Evolutionary conservation across 1,284 basidiomycete species (phyloP), one percentile per base, ranked within the genome.

Genomic region (Microbotryomycetes sp.): DNA sequence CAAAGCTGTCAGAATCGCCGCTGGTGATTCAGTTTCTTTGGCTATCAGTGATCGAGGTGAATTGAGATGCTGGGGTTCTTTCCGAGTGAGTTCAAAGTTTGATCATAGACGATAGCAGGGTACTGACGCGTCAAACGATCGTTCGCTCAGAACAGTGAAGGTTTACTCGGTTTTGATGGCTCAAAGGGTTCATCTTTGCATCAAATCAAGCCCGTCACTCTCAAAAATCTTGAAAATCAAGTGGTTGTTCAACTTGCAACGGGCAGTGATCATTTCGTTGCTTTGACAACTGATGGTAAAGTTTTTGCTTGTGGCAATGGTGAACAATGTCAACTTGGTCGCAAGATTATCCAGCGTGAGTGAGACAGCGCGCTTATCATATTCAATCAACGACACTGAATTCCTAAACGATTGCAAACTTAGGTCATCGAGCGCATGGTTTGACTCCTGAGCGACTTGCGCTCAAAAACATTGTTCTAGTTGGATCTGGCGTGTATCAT

Each of bases 11-110:
- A 69, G 76, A 12, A 55, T 58, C 6, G 70, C 71, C 0, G 77
- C 77, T 0, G 73, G 76, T 3, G 65, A 74, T 16, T 68, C 77
- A 22, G 68, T 80, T 31, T 66, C 66, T 2, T 58, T 71, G n/a
- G 74, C 77, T 25, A 74, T 80, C 60, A 64, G 62, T 3, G 70
- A 72, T 3, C 76, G 79, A 58, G 77, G 92, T 48, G 84, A 89
- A 64, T 77, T 96, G 26, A 80, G 87, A 56, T 88, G 88, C 15
- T 97, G 92, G 92, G 92, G 92, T 42, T 87, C 86, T 58, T 97
- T 96, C 80, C 82, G 90, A 50, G 92, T 92, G 75, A 72, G 88
- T 80, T 22, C 36, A 19, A n/a, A 12, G 4, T 57, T 28, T 23
- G n/a, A 22, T 56, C n/a, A n/a, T n/a, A n/a, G n/a, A n/a, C n/a